Evolutionary conservation across 805 yeast genomes (phyloP), one percentile per base, ranked within the genome.

Genomic region (Kodamaea leandrae): DNA sequence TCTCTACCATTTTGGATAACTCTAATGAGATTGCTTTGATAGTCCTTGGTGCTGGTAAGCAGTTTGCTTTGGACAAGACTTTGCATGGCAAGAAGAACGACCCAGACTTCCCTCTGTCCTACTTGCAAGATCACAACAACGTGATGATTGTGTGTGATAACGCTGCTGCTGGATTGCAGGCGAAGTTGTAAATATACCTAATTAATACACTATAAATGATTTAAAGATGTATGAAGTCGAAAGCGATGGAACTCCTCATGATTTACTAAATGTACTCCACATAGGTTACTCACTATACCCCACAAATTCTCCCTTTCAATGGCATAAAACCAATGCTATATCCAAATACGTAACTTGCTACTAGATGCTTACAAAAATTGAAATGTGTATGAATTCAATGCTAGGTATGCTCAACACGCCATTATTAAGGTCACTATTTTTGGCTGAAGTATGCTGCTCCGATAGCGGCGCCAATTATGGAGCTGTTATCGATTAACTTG

Each of bases 1-100:
- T 78, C 38, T 68, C 82, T 14, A 78, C 83, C 13, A 70, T 78
- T 32, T 60, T 78, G 46, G 79, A 75, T 46, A 76, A 70, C 51
- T 75, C 82, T 2, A 66, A 74, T 36, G 82, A 77, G 51, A 60
- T 78, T 12, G 66, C 70, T 18, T 66, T 77, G 35, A 64, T 78
- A 23, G 82, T 76, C 0, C 66, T 77, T 52, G 83, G 83, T 16
- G 53, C 55, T 14, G 52, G 50, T 40, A 78, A 78, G 57, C 55
- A 58, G 35, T 61, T 55, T 43, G 82, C 82, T 15, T 67, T 78
- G 42, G 60, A 64, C 29, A 64, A 70, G 51, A 72, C 80, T 7
- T 47, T 76, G 8, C 43, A 55, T 30, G 77, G 74, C 10, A 32
- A 36, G 17, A 32, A 36, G 19, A 61, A 66, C 37, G 68, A 65